Percentiles rank a stretch among this genome's conserved stretches.
Conservation (phyloP, 1,139 yeast genomes). For the Zygoascus meyerae region DNA sequence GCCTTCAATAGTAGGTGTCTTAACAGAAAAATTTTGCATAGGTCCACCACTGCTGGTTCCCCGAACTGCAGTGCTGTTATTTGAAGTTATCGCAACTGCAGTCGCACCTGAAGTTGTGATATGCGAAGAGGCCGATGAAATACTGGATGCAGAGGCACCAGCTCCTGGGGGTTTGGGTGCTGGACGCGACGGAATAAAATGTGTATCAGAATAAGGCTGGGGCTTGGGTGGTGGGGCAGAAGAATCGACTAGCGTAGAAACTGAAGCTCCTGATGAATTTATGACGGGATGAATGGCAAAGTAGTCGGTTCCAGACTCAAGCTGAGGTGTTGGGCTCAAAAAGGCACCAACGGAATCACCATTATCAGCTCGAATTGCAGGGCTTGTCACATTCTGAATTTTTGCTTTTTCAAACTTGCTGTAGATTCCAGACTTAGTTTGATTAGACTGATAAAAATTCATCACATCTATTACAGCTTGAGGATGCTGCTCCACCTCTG, state of each 20-base stretch:
- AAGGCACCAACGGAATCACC: background rate
- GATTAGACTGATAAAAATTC: constrained; percentile 67
- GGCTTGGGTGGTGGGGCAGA: constrained; percentile 8
- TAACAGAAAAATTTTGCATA: constrained; percentile 6
- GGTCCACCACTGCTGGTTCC: constrained; percentile 6
- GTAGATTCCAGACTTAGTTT: constrained; percentile 60
- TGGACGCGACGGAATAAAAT: constrained; percentile 26
- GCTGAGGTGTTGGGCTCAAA: constrained; percentile 11
- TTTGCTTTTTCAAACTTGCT: constrained; percentile 56
- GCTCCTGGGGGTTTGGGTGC: constrained; percentile 27
- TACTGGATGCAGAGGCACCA: background rate
- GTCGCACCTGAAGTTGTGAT: constrained; percentile 14
- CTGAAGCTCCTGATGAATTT: background rate
- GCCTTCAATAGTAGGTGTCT: constrained; percentile 3
- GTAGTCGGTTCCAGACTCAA: constrained; percentile 2
- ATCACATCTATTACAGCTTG: constrained; percentile 93
- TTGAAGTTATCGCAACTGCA: constrained; percentile 10
- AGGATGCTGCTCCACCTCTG: constrained; percentile 85
- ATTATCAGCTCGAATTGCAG: constrained; percentile 1
- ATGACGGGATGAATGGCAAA: background rate
- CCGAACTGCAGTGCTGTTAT: constrained; percentile 8
- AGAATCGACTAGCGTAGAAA: background rate
- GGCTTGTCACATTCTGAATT: constrained; percentile 11
- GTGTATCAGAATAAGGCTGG: constrained; percentile 13
- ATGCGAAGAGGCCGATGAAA: constrained; percentile 13